phyloP scores from a whole-genome alignment of 2,329 filamentous ascomycete species.

The Calonectria henricotiae region DNA sequence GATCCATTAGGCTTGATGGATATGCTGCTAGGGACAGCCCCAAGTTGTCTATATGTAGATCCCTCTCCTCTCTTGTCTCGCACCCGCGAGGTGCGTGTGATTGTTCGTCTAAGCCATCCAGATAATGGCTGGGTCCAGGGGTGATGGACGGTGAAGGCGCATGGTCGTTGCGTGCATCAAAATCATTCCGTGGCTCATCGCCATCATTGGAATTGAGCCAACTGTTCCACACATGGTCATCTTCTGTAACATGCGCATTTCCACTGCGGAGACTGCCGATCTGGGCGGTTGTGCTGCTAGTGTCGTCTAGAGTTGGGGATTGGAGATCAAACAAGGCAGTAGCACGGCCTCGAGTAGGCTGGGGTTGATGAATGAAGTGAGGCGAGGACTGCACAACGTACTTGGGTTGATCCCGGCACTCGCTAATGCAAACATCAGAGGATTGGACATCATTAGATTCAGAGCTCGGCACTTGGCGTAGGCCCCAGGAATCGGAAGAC shows the following conservation, averaged over 20 bases:
- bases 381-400: conserved; percentile 41
- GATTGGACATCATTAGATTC: neutral
- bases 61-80: conserved; percentile 3
- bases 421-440: neutral
- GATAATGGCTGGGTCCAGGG: conserved; percentile 43
- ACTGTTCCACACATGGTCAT: conserved; percentile 47
- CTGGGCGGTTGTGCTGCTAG: conserved; percentile 40
- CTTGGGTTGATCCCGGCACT: conserved; percentile 34
- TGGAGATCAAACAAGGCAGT: conserved; percentile 36
- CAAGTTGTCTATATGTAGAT: neutral
- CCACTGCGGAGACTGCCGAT: conserved; percentile 29
- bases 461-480: conserved; percentile 4
- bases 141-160: conserved; percentile 31
- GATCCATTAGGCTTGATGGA: neutral
- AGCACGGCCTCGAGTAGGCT: conserved; percentile 42
- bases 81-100: neutral
- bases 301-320: conserved; percentile 39
- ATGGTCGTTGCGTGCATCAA: neutral
- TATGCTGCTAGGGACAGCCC: neutral
- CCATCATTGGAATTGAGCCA: conserved; percentile 42
- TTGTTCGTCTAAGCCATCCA: conserved; percentile 36
- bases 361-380: conserved; percentile 51
- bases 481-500: neutral
- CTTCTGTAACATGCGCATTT: conserved; percentile 29
- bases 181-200: neutral